Percentiles rank a stretch among this genome's conserved stretches.
These are phyloP conservation scores for Arxiozyma telluris DNA, from an alignment of 1,139 yeast genomes.

Conservation along the genomic window DNA sequence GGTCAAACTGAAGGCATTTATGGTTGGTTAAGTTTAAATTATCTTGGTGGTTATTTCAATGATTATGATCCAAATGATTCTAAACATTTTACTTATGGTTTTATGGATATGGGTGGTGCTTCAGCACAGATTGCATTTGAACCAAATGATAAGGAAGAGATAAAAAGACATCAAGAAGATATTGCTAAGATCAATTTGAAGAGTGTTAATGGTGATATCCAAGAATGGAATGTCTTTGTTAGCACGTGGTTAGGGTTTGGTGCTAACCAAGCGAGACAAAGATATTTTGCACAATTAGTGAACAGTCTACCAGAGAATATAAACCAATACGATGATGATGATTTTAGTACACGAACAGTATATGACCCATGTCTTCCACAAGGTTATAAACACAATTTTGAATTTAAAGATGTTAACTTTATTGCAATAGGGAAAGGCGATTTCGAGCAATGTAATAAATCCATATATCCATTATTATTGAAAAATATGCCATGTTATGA, in stretches of 20 bases:
- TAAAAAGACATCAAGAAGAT: constrained; percentile 53
- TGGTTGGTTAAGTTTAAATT: constrained; percentile 74
- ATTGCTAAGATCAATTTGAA: constrained; percentile 48
- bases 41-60: constrained; percentile 49
- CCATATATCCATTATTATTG: constrained; percentile 60
- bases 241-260: constrained; percentile 84
- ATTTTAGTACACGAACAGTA: constrained; percentile 32
- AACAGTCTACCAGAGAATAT: constrained; percentile 36
- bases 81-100: constrained; percentile 54
- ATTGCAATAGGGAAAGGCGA: constrained; percentile 56
- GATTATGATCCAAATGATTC: constrained; percentile 33
- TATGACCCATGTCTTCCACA: constrained; percentile 66
- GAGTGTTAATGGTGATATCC: constrained; percentile 51
- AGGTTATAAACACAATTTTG: constrained; percentile 40
- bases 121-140: constrained; percentile 76
- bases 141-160: constrained; percentile 47
- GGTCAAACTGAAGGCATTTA: constrained; percentile 75
- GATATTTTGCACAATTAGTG: constrained; percentile 50
- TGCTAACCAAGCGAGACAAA: constrained; percentile 64
- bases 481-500: constrained; percentile 68
- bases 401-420: constrained; percentile 39
- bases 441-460: constrained; percentile 55
- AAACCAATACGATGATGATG: constrained; percentile 37
- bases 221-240: constrained; percentile 64
- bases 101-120: constrained; percentile 91